A percentile compares a stretch with the other conserved stretches of the same genome.
Evolutionary conservation across 169 alveolate species (phyloP).

Genomic region (Eimeria praecox): DNA sequence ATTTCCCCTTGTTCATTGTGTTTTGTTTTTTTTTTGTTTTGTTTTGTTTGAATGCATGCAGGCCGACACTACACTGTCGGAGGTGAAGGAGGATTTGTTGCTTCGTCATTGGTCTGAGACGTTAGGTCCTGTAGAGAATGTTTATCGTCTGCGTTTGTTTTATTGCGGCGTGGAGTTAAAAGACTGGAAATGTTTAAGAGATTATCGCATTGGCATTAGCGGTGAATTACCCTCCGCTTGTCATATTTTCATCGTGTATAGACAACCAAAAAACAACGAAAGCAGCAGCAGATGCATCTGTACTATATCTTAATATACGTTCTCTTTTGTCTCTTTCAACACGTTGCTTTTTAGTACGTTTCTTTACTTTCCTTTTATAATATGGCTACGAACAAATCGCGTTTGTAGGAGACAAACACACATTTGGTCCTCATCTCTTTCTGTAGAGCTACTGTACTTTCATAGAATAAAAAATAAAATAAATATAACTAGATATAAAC

Average conservation of each 20-base stretch:
- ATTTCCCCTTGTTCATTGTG: too few species aligned
- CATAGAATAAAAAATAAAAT: background rate
- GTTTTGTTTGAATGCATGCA: background rate
- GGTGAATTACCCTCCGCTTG: constrained; percentile 11
- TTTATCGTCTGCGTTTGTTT: constrained; percentile 29
- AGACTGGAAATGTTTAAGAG: constrained; percentile 1
- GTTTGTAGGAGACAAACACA: too few species aligned
- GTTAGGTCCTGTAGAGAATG: background rate
- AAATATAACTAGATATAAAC: too few species aligned
- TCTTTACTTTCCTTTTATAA: background rate
- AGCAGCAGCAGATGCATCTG: constrained; percentile 10
- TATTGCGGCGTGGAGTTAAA: constrained; percentile 20
- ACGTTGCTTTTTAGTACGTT: background rate
- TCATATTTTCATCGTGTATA: constrained; percentile 20
- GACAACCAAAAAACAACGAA: background rate
- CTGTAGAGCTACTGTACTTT: background rate
- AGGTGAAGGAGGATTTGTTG: constrained; percentile 46
- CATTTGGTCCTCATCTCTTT: background rate
- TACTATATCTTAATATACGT: background rate
- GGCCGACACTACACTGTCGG: constrained; percentile 2
- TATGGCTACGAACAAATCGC: too few species aligned
- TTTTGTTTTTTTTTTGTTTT: background rate
- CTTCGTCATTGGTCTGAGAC: constrained; percentile 9
- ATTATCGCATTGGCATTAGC: constrained; percentile 20
- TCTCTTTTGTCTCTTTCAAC: background rate